Base-by-base conservation (phyloP, 805 yeast genomes). In the Metschnikowia borealis region DNA sequence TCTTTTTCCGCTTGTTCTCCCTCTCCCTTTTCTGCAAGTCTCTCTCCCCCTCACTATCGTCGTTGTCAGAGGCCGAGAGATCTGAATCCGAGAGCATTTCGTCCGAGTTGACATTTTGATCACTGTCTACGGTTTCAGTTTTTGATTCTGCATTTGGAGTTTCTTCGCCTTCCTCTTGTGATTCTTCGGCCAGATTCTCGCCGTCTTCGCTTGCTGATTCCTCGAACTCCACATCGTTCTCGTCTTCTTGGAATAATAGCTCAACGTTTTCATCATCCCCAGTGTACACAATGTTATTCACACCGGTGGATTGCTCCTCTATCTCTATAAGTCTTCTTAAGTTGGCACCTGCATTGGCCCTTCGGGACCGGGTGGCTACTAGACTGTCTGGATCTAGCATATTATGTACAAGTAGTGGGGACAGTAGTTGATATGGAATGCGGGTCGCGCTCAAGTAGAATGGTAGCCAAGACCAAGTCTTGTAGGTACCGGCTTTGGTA, bases 291-390 rank as follows among this genome's bases (percentile, higher is more conserved):
- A 51, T 43, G 23, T 65, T 60, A 8, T 56, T 51, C 1, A 54
- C 35, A 37, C 61, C 38, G 1, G 66, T 56, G 7, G 70, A 62
- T 43, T 81, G 85, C 54, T 81, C 87, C 58, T 84, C 96, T 29
- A 87, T 77, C 51, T 83, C 86, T 17, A 94, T 70, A 52, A 94
- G 75, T 50, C 82, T 82, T 60, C 81, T 81, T 63, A 94, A 73
- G 48, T 94, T 75, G 47, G 88, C 85, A 14, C 99, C 99, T 1
- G 99, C 99, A 69, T 92, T 94, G 40, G 89, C 67, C 48, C 99
- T 81, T 55, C 89, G 75, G 53, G 81, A 71, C 54, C 97, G 79
- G 3, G 96, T 85, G 18, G 87, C 82, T 58, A 86, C 85, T 49
- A 89, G 74, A 59, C 81, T 77, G 42, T 83, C 85, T 8, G 51